Conservation (phyloP, 179 eudicot species). For the Silene vulgaris region DNA sequence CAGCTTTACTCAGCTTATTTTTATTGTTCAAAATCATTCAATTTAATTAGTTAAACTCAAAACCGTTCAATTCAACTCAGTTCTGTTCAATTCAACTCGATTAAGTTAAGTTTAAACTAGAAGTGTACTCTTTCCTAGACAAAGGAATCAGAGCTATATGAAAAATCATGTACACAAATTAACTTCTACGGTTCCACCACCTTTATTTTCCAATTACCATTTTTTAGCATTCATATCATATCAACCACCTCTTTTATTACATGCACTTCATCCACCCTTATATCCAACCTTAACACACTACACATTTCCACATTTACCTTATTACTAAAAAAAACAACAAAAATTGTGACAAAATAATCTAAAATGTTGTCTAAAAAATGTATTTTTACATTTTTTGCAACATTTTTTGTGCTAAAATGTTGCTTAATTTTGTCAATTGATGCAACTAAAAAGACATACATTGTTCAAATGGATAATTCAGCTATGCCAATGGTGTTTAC, state of each 20-base stretch:
- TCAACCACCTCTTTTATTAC: conserved; percentile 27
- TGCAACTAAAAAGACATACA: conserved; percentile 43
- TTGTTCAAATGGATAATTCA: conserved; percentile 63
- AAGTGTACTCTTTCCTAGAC: conserved; percentile 4
- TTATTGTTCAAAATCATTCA: no score
- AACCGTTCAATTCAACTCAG: no score
- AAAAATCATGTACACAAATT: neutral
- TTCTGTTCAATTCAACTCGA: no score
- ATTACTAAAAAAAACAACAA: no score
- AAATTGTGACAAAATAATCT: neutral
- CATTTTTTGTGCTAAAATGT: conserved; percentile 17
- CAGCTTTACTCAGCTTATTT: no score
- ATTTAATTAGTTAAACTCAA: no score
- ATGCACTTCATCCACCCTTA: neutral
- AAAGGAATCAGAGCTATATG: conserved; percentile 4
- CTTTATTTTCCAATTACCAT: neutral
- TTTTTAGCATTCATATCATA: conserved; percentile 20
- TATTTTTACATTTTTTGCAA: neutral
- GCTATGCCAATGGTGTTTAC: conserved; percentile 51
- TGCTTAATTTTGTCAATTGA: conserved; percentile 10
- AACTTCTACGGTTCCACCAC: conserved; percentile 22
- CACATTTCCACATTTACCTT: neutral
- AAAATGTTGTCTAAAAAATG: conserved; percentile 14
- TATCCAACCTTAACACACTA: neutral
- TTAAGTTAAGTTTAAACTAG: no score